Evolutionary conservation across 495 filamentous ascomycete genomes (phyloP).

Genomic region (Lophiostoma macrostomum): DNA sequence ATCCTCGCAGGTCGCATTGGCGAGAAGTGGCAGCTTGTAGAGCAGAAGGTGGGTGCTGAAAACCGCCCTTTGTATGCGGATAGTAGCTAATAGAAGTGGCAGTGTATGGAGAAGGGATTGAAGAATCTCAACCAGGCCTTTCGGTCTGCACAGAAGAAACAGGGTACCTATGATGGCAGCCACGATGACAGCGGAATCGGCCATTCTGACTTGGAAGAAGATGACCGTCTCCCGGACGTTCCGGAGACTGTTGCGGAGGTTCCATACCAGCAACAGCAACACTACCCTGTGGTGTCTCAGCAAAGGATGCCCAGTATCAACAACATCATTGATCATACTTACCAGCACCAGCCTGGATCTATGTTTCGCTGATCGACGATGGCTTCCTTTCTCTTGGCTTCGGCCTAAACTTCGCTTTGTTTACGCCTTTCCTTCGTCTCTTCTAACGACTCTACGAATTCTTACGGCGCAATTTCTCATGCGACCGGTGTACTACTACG

Average conservation of each 20-base stretch:
- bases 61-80: not conserved
- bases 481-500: not conserved
- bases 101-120: slow-evolving; percentile 56
- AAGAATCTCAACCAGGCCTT: slow-evolving; percentile 47
- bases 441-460: slow-evolving; percentile 20
- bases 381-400: not conserved
- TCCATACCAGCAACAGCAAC: not conserved
- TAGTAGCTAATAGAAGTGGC: not conserved
- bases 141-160: slow-evolving; percentile 40
- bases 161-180: slow-evolving; percentile 28
- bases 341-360: not conserved
- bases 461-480: slow-evolving; percentile 1
- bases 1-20: slow-evolving; percentile 58
- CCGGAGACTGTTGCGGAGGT: not conserved
- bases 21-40: slow-evolving; percentile 67
- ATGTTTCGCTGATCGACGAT: too few relatives aligned
- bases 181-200: slow-evolving; percentile 35
- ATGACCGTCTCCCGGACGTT: slow-evolving; percentile 19
- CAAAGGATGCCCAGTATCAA: not conserved
- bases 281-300: not conserved
- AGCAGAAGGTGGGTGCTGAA: slow-evolving; percentile 57
- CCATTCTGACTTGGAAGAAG: slow-evolving; percentile 34
- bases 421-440: not conserved
- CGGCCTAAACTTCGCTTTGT: not conserved
- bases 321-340: not conserved